Percentiles rank a stretch among this genome's conserved stretches.
phyloP scores from a whole-genome alignment of 192 early-diverging fungal species.

The Diversispora eburnea region DNA sequence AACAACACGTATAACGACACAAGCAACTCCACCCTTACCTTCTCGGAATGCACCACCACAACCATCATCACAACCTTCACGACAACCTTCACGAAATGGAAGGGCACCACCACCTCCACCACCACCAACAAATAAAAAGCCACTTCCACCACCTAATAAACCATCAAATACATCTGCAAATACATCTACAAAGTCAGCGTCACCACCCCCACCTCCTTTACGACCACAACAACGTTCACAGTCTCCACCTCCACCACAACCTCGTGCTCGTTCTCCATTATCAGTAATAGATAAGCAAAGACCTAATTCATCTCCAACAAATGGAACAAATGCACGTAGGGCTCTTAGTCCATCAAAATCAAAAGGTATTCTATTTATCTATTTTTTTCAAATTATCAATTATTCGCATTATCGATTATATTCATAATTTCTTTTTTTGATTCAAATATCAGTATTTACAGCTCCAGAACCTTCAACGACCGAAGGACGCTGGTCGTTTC shows the following conservation, averaged over 20 bases:
- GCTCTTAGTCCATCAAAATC: neutral
- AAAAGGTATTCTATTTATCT: neutral
- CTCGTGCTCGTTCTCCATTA: constrained; percentile 12
- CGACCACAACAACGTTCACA: constrained; percentile 6
- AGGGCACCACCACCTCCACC: constrained; percentile 29
- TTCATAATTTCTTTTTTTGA: neutral
- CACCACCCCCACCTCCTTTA: constrained; percentile 25
- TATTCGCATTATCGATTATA: neutral
- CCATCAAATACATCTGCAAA: too few relatives aligned
- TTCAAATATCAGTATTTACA: neutral
- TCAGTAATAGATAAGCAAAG: constrained; percentile 29
- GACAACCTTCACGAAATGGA: constrained; percentile 22
- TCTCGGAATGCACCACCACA: constrained; percentile 23
- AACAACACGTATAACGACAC: neutral
- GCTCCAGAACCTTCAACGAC: constrained; percentile 39
- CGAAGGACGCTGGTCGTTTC: constrained; percentile 46
- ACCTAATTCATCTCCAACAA: constrained; percentile 17
- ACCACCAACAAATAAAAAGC: neutral
- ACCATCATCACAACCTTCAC: constrained; percentile 20
- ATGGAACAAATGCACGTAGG: neutral
- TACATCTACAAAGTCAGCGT: constrained; percentile 9
- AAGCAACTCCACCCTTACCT: neutral
- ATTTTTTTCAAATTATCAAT: neutral
- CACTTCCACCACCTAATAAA: constrained; percentile 20
- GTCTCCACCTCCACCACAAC: constrained; percentile 15